Percentiles rank a stretch among this genome's conserved stretches.
Evolutionary conservation across 768 basidiomycete species (phyloP).

Genomic region (Pleurotus citrinopileatus): DNA sequence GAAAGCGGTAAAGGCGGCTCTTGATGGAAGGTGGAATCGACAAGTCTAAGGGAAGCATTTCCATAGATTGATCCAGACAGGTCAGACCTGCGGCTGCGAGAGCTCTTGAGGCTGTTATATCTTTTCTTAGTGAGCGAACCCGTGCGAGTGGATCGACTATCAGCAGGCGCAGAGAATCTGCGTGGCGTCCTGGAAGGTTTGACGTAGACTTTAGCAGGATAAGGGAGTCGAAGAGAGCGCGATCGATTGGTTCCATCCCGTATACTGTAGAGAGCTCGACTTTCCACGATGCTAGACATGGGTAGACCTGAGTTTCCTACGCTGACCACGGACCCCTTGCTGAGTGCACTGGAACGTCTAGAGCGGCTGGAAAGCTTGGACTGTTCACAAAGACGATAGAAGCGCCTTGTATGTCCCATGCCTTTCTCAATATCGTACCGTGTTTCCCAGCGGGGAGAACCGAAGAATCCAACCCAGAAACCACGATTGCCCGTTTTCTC

Average conservation of each 20-base stretch:
- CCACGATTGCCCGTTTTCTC: conserved; percentile 26
- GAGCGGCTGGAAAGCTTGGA: conserved; percentile 5
- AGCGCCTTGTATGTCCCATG: background rate
- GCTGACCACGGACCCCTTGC: conserved; percentile 3
- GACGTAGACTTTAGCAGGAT: conserved; percentile 17
- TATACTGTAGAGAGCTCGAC: conserved; percentile 8
- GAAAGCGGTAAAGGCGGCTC: conserved; percentile 20
- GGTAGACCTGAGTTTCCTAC: conserved; percentile 15
- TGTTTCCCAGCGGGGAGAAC: conserved; percentile 45
- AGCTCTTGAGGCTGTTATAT: conserved; percentile 23
- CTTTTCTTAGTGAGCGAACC: conserved; percentile 16
- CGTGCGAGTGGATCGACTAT: conserved; percentile 12
- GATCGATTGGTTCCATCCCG: conserved; percentile 10
- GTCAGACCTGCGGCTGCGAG: conserved; percentile 18
- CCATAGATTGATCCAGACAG: conserved; percentile 13
- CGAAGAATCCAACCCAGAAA: conserved; percentile 41
- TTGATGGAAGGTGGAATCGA: conserved; percentile 14
- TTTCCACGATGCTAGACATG: conserved; percentile 14
- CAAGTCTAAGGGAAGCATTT: conserved; percentile 22
- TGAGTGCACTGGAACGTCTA: background rate
- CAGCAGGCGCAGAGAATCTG: conserved; percentile 29
- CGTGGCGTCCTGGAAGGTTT: conserved; percentile 15
- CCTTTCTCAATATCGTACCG: conserved; percentile 17
- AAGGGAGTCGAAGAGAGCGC: conserved; percentile 16
- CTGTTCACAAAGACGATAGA: background rate